phyloP scores from a whole-genome alignment of 2,329 filamentous ascomycete genomes.

The Talaromyces sp. region DNA sequence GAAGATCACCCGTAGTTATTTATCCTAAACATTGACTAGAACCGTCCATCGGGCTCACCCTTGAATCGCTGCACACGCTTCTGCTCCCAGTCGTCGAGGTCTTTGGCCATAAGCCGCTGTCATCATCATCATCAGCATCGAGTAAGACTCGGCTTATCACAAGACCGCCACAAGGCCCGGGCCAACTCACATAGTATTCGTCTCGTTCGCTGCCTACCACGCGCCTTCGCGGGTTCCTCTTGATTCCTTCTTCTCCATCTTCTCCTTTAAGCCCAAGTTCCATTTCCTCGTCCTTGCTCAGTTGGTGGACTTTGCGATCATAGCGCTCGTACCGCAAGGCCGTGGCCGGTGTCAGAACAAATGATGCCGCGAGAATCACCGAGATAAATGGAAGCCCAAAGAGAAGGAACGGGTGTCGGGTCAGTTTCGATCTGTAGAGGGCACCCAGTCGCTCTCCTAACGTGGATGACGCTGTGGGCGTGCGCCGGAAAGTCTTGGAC shows the following conservation, averaged over 20 bases:
- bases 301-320: constrained; percentile 79
- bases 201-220: constrained; percentile 38
- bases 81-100: constrained; percentile 95
- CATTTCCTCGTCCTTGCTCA: constrained; percentile 81
- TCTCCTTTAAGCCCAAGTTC: constrained; percentile 63
- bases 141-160: background rate
- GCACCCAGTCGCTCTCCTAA: constrained; percentile 65
- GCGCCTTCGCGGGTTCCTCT: constrained; percentile 39
- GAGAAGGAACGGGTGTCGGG: constrained; percentile 77
- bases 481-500: constrained; percentile 64
- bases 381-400: constrained; percentile 91
- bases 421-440: constrained; percentile 69
- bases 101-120: constrained; percentile 76
- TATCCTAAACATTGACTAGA: constrained; percentile 53
- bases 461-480: constrained; percentile 42
- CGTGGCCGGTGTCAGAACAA: constrained; percentile 89
- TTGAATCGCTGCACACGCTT: constrained; percentile 84
- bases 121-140: background rate
- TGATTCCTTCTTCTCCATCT: constrained; percentile 73
- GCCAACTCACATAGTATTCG: constrained; percentile 42
- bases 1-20: too few relatives aligned
- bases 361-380: constrained; percentile 86
- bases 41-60: constrained; percentile 80
- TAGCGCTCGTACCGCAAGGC: constrained; percentile 90
- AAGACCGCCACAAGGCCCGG: background rate